These are phyloP conservation scores for Grosmannia huntii DNA, from an alignment of 2,329 filamentous ascomycete genomes.

Conservation along the genomic window DNA sequence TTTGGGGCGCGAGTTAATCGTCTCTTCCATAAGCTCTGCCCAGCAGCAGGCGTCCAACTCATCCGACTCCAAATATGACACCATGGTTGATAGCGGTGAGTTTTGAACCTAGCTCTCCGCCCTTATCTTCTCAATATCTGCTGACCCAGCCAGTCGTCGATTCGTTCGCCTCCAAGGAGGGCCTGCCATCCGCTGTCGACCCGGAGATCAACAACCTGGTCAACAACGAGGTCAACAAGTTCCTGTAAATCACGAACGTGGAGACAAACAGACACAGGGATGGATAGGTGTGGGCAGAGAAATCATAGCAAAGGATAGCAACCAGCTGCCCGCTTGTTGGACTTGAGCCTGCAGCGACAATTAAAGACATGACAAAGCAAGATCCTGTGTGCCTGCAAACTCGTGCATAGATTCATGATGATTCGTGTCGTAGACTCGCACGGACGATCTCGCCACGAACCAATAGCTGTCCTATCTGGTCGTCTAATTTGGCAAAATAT, in stretches of 20 bases:
- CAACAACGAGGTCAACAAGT: constrained; percentile 22
- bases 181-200: constrained; percentile 18
- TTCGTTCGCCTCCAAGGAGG: constrained; percentile 20
- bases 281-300: not conserved
- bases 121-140: not conserved
- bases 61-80: constrained; percentile 20
- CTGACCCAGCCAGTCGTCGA: constrained; percentile 16
- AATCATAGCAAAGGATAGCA: not conserved
- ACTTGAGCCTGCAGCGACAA: not conserved
- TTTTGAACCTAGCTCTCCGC: not conserved
- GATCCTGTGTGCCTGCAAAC: not conserved
- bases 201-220: constrained; percentile 23
- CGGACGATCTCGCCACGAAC: not conserved
- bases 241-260: constrained; percentile 3
- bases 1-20: not conserved
- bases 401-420: too few relatives aligned
- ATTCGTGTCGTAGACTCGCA: not conserved
- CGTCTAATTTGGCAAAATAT: too few relatives aligned
- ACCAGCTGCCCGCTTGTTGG: too few relatives aligned
- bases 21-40: constrained; percentile 13
- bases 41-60: constrained; percentile 17
- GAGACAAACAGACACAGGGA: not conserved
- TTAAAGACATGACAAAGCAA: too few relatives aligned
- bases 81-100: constrained; percentile 20
- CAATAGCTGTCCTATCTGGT: too few relatives aligned